Evolutionary conservation across 768 basidiomycete species (phyloP), one percentile per base, ranked within the genome.

Genomic region (Gautieria morchelliformis): DNA sequence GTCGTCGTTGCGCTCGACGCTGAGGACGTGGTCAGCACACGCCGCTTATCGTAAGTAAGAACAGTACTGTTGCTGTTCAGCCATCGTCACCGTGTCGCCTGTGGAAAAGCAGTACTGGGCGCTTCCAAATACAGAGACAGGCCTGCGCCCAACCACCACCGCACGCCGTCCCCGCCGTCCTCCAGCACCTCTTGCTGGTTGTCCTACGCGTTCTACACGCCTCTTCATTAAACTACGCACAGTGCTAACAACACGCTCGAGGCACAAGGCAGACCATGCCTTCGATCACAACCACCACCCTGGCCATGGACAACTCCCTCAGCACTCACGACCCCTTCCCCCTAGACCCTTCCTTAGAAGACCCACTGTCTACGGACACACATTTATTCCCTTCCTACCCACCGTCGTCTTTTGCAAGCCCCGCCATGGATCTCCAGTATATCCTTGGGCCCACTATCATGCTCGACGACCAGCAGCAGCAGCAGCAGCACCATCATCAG

Each of bases 11-110:
- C 7, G 19, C 32, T 42, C 27, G 41, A 57, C 39, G 45, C 56
- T 57, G 56, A 57, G 37, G 56, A 40, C n/a, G 30, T 7, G 15
- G 48, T 57, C 47, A 50, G 56, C 46, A 37, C 24, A 19, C 46
- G 37, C 33, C 53, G 42, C 53, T 55, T 24, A 45, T 24, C 53
- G 27, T 30, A 55, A 55, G 32, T 46, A 40, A 46, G 53, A 46
- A 55, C 45, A 55, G 53, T 55, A 55, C 53, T 55, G 53, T 12
- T 55, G 53, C 20, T 55, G 53, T 24, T 53, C 39, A 10, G 48
- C 45, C 10, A 14, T 27, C 27, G 27, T 27, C 27, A 27, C 27
- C 27, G 27, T 27, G 27, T 27, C 27, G 27, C 5, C 27, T 2
- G 2, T 2, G 27, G 5, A 27, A 37, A 37, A 9, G 35, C 35